Evolutionary conservation across 768 basidiomycete genomes (phyloP).

Genomic region (Amanita molliuscula): DNA sequence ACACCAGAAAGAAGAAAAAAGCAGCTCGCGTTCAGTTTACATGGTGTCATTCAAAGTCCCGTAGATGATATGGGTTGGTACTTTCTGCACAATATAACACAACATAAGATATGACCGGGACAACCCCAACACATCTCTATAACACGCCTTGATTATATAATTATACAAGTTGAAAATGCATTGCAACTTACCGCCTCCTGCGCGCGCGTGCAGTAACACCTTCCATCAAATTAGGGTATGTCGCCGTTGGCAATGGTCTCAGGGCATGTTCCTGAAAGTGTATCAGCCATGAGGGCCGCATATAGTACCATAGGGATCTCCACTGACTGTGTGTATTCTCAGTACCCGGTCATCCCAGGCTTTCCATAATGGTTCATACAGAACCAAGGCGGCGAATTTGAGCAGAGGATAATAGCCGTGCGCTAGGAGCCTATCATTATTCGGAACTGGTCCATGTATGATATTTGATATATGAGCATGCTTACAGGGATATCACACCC

Average conservation of each 20-base stretch:
- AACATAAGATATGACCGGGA: slow-evolving; percentile 25
- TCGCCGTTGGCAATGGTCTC: slow-evolving; percentile 26
- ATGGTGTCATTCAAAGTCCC: slow-evolving; percentile 34
- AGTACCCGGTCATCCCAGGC: slow-evolving; percentile 41
- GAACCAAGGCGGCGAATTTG: slow-evolving; percentile 27
- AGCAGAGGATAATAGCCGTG: slow-evolving; percentile 29
- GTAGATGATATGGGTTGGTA: slow-evolving; percentile 36
- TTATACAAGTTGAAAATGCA: background rate
- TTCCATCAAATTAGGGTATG: slow-evolving; percentile 31
- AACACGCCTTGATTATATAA: slow-evolving; percentile 24
- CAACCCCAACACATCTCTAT: slow-evolving; percentile 25
- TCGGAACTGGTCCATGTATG: background rate
- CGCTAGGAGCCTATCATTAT: slow-evolving; percentile 24
- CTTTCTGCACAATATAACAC: slow-evolving; percentile 16
- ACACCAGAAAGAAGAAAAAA: background rate
- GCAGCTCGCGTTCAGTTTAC: slow-evolving; percentile 14
- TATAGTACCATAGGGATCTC: slow-evolving; percentile 13
- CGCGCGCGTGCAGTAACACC: slow-evolving; percentile 38
- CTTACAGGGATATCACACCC: slow-evolving; percentile 35
- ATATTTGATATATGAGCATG: background rate
- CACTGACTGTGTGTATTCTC: slow-evolving; percentile 22
- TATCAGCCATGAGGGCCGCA: background rate
- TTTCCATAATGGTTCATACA: slow-evolving; percentile 40
- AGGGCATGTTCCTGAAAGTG: slow-evolving; percentile 31
- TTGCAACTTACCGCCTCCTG: slow-evolving; percentile 31